Conservation (phyloP, 2,329 filamentous ascomycete genomes). For the Mycosphaerella sp. region DNA sequence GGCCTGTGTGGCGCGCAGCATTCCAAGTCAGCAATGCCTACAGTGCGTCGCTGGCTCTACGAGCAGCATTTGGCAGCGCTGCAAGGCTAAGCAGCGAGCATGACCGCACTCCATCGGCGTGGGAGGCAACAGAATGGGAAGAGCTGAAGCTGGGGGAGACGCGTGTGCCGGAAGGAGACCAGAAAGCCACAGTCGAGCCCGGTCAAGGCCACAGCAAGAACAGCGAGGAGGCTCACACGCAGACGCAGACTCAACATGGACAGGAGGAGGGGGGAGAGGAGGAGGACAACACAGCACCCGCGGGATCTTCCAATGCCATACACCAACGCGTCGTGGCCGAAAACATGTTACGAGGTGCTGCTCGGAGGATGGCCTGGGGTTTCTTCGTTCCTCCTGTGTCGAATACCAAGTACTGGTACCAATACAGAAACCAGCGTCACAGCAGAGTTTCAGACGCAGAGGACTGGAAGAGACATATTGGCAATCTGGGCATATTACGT, state of each 20-base stretch:
- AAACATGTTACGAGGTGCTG: too few relatives aligned
- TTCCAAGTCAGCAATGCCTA: constrained; percentile 26
- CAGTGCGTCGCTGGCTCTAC: constrained; percentile 20
- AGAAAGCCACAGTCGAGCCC: not conserved
- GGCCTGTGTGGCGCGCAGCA: constrained; percentile 11
- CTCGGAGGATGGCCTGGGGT: too few relatives aligned
- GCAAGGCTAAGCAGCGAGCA: constrained; percentile 1
- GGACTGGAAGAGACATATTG: constrained; percentile 3
- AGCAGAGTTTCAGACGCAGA: not conserved
- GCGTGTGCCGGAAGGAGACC: not conserved
- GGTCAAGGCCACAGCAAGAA: not conserved
- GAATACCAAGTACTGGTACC: not conserved
- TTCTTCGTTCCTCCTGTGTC: not conserved
- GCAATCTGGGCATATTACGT: not conserved
- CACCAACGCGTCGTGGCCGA: too few relatives aligned
- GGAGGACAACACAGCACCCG: too few relatives aligned
- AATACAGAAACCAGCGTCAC: too few relatives aligned
- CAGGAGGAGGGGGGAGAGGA: too few relatives aligned
- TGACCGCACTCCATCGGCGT: constrained; percentile 2
- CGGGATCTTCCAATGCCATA: too few relatives aligned
- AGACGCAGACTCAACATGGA: not conserved
- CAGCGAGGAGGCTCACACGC: not conserved
- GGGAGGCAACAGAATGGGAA: constrained; percentile 7
- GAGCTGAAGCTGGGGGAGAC: not conserved
- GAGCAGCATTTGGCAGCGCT: constrained; percentile 18